Evolutionary conservation across 2,329 filamentous ascomycete genomes (phyloP).

Genomic region (Cordyceps militaris): DNA sequence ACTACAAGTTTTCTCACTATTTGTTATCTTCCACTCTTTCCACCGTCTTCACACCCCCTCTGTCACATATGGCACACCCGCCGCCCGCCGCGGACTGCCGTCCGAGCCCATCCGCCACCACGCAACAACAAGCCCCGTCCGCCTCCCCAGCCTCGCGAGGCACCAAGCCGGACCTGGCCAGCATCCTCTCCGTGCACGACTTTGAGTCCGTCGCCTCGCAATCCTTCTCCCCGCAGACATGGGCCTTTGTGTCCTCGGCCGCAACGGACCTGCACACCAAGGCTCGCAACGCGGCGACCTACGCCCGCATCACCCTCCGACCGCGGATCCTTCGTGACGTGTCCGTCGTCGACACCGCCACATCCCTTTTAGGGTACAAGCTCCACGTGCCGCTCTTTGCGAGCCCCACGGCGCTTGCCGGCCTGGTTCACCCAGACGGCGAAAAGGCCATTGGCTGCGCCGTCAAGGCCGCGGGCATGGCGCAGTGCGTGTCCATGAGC

Average conservation of each 20-base stretch:
- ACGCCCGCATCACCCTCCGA: slow-evolving; percentile 50
- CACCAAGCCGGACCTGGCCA: too few relatives aligned
- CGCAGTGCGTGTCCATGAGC: slow-evolving; percentile 56
- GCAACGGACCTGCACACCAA: slow-evolving; percentile 56
- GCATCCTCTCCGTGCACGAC: slow-evolving; percentile 34
- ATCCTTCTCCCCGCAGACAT: slow-evolving; percentile 55
- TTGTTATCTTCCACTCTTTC: too few relatives aligned
- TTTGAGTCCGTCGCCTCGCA: slow-evolving; percentile 50
- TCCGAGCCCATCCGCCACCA: too few relatives aligned
- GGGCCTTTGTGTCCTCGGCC: slow-evolving; percentile 62
- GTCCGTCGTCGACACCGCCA: slow-evolving; percentile 39
- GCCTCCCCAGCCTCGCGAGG: too few relatives aligned
- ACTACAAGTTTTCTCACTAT: too few relatives aligned
- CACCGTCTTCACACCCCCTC: too few relatives aligned
- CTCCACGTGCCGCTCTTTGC: slow-evolving; percentile 54
- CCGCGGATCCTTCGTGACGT: slow-evolving; percentile 54
- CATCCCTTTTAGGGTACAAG: slow-evolving; percentile 47
- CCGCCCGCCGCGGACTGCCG: too few relatives aligned
- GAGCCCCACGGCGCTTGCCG: slow-evolving; percentile 57
- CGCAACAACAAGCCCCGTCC: too few relatives aligned
- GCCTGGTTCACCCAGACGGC: slow-evolving; percentile 56
- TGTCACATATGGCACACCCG: too few relatives aligned
- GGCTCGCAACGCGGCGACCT: slow-evolving; percentile 45
- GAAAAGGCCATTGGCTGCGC: slow-evolving; percentile 51
- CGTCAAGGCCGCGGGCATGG: slow-evolving; percentile 42